Evolutionary conservation across 2,329 filamentous ascomycete species (phyloP), one percentile per base, ranked within the genome.

Genomic region (Xylariales sp.): DNA sequence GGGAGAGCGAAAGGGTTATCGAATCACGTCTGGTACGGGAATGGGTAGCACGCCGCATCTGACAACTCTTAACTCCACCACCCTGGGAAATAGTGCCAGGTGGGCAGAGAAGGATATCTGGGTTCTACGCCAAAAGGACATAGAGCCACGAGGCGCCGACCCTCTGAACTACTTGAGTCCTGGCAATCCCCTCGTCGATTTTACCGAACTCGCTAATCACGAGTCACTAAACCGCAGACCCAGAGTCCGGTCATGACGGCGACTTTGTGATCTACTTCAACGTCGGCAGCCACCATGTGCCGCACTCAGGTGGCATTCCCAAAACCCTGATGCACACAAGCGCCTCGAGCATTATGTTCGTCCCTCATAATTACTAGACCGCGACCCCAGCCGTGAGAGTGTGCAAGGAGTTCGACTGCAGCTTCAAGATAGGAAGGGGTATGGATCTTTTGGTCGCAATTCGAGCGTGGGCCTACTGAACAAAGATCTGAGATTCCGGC

Each of bases 281-380:
- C 47, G 50, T 74, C 11, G 69, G 68, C 21, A 67, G 67, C 50
- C 69, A 74, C 45, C 69, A 73, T 45, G 57, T 69, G 6, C 67
- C 67, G 2, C 55, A 59, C 20, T 55, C 57, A 19, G 56, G 56
- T 43, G 60, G 61, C 38, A 39, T 62, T 5, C 52, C 52, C 28
- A 51, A 51, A 38, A 53, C 52, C 27, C 33, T 54, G 66, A n/a
- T n/a, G n/a, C n/a, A n/a, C n/a, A n/a, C n/a, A n/a, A n/a, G n/a
- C n/a, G n/a, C n/a, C n/a, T n/a, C n/a, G n/a, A n/a, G n/a, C n/a
- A n/a, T n/a, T n/a, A n/a, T n/a, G n/a, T n/a, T n/a, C n/a, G n/a
- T n/a, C n/a, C n/a, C n/a, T n/a, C n/a, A n/a, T n/a, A n/a, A n/a
- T n/a, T n/a, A n/a, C n/a, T n/a, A n/a, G n/a, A n/a, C n/a, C n/a